Percentiles rank a stretch among this genome's conserved stretches.
Conservation (phyloP, 1,284 basidiomycete species). For the Malassezia cuniculi region DNA sequence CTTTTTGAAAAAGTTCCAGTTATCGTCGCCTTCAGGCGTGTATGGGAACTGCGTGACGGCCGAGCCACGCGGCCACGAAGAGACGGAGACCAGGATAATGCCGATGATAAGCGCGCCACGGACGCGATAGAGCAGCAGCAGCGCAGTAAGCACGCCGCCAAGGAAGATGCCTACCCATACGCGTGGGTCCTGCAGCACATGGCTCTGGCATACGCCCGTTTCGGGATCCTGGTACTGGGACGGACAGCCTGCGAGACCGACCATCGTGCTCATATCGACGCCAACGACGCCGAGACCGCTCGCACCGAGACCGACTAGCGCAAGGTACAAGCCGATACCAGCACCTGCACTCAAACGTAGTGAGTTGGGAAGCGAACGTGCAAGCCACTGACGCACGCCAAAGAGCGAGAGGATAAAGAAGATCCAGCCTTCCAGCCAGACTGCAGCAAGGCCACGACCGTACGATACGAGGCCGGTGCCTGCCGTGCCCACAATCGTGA, state of each 20-base stretch:
- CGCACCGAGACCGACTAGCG: slow-evolving; percentile 50
- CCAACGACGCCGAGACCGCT: slow-evolving; percentile 66
- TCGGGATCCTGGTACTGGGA: slow-evolving; percentile 29
- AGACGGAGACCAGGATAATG: slow-evolving; percentile 70
- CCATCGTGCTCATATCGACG: slow-evolving; percentile 58
- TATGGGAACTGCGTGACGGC: slow-evolving; percentile 72
- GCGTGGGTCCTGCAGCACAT: slow-evolving; percentile 60
- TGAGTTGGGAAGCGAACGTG: slow-evolving; percentile 72
- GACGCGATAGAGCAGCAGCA: slow-evolving; percentile 69
- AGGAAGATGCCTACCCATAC: slow-evolving; percentile 81
- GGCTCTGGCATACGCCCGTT: slow-evolving; percentile 55
- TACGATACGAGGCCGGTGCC: slow-evolving; percentile 64
- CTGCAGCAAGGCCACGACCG: slow-evolving; percentile 68
- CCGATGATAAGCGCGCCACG: slow-evolving; percentile 66
- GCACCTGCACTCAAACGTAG: slow-evolving; percentile 70
- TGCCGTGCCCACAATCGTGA: slow-evolving; percentile 72
- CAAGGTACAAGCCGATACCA: slow-evolving; percentile 66
- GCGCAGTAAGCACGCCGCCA: slow-evolving; percentile 55
- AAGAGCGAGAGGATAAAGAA: slow-evolving; percentile 70
- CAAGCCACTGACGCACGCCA: slow-evolving; percentile 79
- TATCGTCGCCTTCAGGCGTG: slow-evolving; percentile 55
- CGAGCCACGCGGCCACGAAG: slow-evolving; percentile 73
- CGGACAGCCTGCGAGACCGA: slow-evolving; percentile 67
- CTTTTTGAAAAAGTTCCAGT: slow-evolving; percentile 75
- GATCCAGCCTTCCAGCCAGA: slow-evolving; percentile 60